A percentile compares a stretch with the other conserved stretches of the same genome.
These are phyloP conservation scores for Aspergillus brunneoviolaceus DNA, from an alignment of 2,329 filamentous ascomycete species.

Conservation along the genomic window DNA sequence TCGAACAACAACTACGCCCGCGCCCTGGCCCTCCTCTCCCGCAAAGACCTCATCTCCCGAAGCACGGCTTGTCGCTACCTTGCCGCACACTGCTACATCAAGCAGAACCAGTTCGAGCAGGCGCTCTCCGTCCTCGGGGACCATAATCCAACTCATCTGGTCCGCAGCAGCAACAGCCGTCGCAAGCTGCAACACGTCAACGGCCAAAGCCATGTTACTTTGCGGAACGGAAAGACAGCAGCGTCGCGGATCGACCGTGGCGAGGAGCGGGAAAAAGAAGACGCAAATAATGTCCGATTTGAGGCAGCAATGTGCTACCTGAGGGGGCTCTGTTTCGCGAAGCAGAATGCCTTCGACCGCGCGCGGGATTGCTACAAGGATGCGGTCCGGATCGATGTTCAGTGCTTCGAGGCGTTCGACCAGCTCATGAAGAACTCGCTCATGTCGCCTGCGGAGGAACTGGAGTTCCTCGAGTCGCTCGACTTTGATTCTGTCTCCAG, in stretches of 20 bases:
- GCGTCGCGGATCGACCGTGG: conserved; percentile 55
- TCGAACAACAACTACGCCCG: conserved; percentile 91
- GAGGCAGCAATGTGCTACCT: conserved; percentile 98
- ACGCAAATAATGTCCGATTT: conserved; percentile 74
- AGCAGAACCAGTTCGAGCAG: conserved; percentile 86
- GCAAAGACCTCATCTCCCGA: conserved; percentile 72
- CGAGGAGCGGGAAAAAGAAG: conserved; percentile 65
- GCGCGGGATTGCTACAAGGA: conserved; percentile 99
- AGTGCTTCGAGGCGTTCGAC: conserved; percentile 97
- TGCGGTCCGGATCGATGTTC: conserved; percentile 92
- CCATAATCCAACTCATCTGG: conserved; percentile 87
- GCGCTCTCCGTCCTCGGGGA: conserved; percentile 84
- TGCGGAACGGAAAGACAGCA: conserved; percentile 47
- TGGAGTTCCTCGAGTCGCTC: conserved; percentile 81
- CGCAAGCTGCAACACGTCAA: conserved; percentile 71
- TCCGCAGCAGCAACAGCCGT: conserved; percentile 65
- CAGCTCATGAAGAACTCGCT: conserved; percentile 96
- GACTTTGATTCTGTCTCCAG: conserved; percentile 82
- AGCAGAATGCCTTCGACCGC: conserved; percentile 94
- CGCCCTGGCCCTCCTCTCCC: conserved; percentile 79
- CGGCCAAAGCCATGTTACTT: conserved; percentile 52
- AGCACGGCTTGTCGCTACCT: conserved; percentile 90
- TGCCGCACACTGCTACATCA: conserved; percentile 89
- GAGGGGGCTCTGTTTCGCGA: conserved; percentile 88
- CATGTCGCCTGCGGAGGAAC: conserved; percentile 84